These are phyloP conservation scores for Ophiobolus disseminans DNA, from an alignment of 2,329 filamentous ascomycete species.

Conservation along the genomic window DNA sequence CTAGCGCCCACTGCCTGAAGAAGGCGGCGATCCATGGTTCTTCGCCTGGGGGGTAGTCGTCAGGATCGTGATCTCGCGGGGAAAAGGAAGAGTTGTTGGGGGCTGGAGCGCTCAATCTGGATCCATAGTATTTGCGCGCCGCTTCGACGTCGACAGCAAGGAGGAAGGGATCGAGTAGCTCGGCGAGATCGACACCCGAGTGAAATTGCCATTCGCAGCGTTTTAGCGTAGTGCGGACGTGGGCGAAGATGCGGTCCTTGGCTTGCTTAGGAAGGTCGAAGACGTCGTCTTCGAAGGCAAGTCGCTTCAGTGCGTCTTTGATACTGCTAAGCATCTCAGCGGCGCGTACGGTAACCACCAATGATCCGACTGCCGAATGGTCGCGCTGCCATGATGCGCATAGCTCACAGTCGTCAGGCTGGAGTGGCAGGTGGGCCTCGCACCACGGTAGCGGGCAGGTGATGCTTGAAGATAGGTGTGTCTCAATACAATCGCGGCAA, in stretches of 20 bases:
- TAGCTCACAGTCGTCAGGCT: constrained; percentile 17
- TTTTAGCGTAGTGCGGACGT: constrained; percentile 16
- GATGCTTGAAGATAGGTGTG: constrained; percentile 10
- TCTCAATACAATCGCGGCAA: constrained; percentile 21
- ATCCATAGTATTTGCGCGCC: constrained; percentile 10
- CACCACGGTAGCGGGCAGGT: constrained; percentile 20
- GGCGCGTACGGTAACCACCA: constrained; percentile 22
- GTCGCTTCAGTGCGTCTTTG: constrained; percentile 11
- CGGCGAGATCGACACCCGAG: constrained; percentile 19
- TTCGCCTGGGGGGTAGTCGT: constrained; percentile 16
- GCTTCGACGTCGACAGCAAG: constrained; percentile 11
- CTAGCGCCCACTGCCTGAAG: constrained; percentile 23
- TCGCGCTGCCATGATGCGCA: constrained; percentile 17
- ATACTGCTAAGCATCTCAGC: constrained; percentile 23
- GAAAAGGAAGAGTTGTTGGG: constrained; percentile 10
- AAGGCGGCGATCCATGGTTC: constrained; percentile 25
- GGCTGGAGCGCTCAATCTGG: constrained; percentile 8
- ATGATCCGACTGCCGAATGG: not conserved
- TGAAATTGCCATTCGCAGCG: constrained; percentile 26
- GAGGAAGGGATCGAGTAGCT: constrained; percentile 23
- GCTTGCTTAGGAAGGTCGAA: constrained; percentile 11
- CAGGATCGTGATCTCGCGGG: constrained; percentile 16
- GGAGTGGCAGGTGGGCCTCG: constrained; percentile 3
- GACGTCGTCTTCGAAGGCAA: constrained; percentile 13
- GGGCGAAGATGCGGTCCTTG: constrained; percentile 3